Base-by-base conservation (phyloP, 225 moss, liverwort and hornwort genomes). In the Sphagnum tenellum region DNA sequence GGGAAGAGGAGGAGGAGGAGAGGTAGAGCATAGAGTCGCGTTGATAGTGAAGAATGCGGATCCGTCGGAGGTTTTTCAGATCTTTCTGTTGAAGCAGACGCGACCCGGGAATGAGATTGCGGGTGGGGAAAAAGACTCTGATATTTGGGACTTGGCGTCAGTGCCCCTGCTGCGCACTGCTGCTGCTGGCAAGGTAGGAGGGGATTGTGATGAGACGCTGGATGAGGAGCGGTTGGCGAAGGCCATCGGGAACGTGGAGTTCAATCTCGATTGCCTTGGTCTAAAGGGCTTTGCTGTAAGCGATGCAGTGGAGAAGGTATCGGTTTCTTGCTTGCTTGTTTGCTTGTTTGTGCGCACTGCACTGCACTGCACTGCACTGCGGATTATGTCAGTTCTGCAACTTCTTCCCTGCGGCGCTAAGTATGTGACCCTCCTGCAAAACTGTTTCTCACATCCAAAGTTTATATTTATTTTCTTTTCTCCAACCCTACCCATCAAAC, bases 81-180 rank as follows among this genome's bases (percentile, higher is more conserved):
- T 94, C 75, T 75, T 90, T 45, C 82, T 88, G 64, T 82, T 82
- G 53, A 81, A 76, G 63, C 90, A 89, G 44, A 72, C 62, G 51
- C 67, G 70, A 58, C 84, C 84, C 29, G 49, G 55, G 2, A 69
- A 65, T 5, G 66, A 66, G 29, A 63, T 58, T 54, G 58, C 73
- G 60, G 72, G 71, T 66, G 69, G 71, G 10, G 93, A 94, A 57
- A 79, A 73, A 29, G 52, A 52, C 52, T 52, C 52, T 63, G 76
- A 86, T 51, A 46, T 87, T 45, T 94, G 84, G 88, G 94, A 94
- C 67, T 75, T 94, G 63, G 90, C 94, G 45, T 79, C 86, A 67
- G 79, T 75, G 69, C 68, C 79, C 29, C 79, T 90, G 47, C 76
- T 73, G 59, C 72, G 79, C 64, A 66, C 67, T 57, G 29, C 29